Evolutionary conservation across 2,329 filamentous ascomycete genomes (phyloP), one percentile per base, ranked within the genome.

Genomic region (Orbilia quercus): DNA sequence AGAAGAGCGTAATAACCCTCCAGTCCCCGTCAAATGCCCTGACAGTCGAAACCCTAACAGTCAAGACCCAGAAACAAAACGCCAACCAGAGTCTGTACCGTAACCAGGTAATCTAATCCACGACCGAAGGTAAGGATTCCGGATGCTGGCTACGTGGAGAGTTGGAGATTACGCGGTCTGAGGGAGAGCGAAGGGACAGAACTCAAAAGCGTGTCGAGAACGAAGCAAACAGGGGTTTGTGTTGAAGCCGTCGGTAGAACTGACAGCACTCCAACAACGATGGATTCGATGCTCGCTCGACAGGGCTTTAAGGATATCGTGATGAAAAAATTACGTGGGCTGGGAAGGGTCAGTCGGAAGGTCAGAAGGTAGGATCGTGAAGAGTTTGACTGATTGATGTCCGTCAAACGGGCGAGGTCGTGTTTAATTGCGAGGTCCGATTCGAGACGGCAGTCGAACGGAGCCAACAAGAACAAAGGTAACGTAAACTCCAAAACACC

Each of bases 171-270:
- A 40, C 55, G 66, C 55, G 55, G 54, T 36, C 23, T 18, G 44
- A 31, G 44, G 25, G 50, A 36, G 50, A 31, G 45, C 47, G 45
- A 54, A 54, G 58, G 44, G 28, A 54, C 34, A n/a, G n/a, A n/a
- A n/a, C n/a, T n/a, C n/a, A n/a, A n/a, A 47, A 73, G 54, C 53
- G 69, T 51, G 67, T 54, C 48, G 40, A 20, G 2, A 47, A 34
- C 42, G 38, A 34, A 31, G 38, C 50, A 44, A 45, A 54, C 60
- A 65, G 60, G 60, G 60, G 65, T 38, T 40, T 69, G 65, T 53
- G 58, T 71, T 71, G 58, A 53, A 53, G 51, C 44, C 44, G 58
- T 64, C 66, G 66, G 3, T 14, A 20, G 42, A 23, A 45, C 20
- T 20, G 20, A 20, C 5, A 5, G 11, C 38, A 18, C 3, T 5